Percentiles rank a stretch among this genome's conserved stretches.
Conservation (phyloP, 345 rosid genomes). For the Combretum micranthum region DNA sequence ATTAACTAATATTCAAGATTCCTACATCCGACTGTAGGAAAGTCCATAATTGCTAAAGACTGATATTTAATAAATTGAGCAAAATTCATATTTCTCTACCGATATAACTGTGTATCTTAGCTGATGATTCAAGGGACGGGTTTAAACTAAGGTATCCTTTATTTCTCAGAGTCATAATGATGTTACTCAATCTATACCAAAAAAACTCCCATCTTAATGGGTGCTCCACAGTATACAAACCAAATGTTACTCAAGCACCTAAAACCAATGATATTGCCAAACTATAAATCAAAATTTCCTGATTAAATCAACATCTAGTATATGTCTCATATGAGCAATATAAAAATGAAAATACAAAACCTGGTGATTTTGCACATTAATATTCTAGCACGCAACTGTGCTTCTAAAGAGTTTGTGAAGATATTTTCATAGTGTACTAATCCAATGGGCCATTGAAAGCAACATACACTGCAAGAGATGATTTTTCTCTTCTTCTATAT, state of each 20-base stretch:
- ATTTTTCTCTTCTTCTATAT: too few relatives aligned
- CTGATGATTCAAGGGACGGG: slow-evolving; percentile 43
- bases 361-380: too few relatives aligned
- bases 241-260: slow-evolving; percentile 90
- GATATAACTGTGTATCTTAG: slow-evolving; percentile 68
- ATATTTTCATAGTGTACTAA: slow-evolving; percentile 80
- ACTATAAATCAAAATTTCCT: too few relatives aligned
- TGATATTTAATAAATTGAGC: neutral
- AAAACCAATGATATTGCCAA: too few relatives aligned
- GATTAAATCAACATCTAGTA: too few relatives aligned
- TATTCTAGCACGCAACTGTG: slow-evolving; percentile 80
- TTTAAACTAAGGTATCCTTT: slow-evolving; percentile 50
- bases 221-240: slow-evolving; percentile 83
- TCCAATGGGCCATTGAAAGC: too few relatives aligned
- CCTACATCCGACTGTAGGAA: slow-evolving; percentile 50
- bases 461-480: too few relatives aligned
- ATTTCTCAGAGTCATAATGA: slow-evolving; percentile 41
- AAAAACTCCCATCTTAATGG: slow-evolving; percentile 67
- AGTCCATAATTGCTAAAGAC: slow-evolving; percentile 9
- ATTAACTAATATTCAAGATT: too few relatives aligned
- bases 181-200: too few relatives aligned
- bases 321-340: neutral
- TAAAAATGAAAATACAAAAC: too few relatives aligned
- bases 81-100: slow-evolving; percentile 60
- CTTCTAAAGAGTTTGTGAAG: slow-evolving; percentile 74